Base-by-base conservation (phyloP, 2,329 filamentous ascomycete genomes). In the Ceratocystis variospora region DNA sequence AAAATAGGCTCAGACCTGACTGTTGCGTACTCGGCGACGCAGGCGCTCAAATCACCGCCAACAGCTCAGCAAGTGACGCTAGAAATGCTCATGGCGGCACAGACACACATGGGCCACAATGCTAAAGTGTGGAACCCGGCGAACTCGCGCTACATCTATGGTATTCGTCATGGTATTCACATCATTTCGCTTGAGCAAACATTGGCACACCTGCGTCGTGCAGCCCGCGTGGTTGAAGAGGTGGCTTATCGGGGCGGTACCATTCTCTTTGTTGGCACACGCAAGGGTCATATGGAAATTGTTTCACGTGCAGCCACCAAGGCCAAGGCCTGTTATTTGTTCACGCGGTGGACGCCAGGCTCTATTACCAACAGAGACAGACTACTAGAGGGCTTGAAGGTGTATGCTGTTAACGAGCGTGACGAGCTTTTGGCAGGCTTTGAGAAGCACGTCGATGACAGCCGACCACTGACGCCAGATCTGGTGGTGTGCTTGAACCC, bases 121-220 rank as follows among this genome's bases (percentile, higher is more conserved):
- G 93, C 88, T 0, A 89, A 89, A 69, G 82, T 92, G 62, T 99
- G 94, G 94, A 96, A 99, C 77, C 92, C 94, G 10, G 87, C 85
- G 64, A 99, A 97, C 78, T 87, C 91, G 70, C 84, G 89, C 70
- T 97, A 97, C 78, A 97, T 99, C 74, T 92, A 89, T 74, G 94
- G 94, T 71, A 84, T 96, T 69, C 83, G 94, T 57, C 83, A 94
- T 71, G 90, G 88, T 17, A 87, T 96, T 68, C 93, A 96, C 77
- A 91, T 99, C 74, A 96, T 99, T 75, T 88, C 87, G 8, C 85
- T 97, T 2, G 94, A 99, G 74, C 82, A 85, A 68, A 97, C 89
- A 41, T 90, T 91, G 15, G 87, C 91, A 17, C 87, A 97, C 76
- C 82, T 99, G 66, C 86, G 93, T n/a, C 86, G 94, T 63, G 92